phyloP scores from a whole-genome alignment of 306 rosid genomes.

The Dryas drummondii region DNA sequence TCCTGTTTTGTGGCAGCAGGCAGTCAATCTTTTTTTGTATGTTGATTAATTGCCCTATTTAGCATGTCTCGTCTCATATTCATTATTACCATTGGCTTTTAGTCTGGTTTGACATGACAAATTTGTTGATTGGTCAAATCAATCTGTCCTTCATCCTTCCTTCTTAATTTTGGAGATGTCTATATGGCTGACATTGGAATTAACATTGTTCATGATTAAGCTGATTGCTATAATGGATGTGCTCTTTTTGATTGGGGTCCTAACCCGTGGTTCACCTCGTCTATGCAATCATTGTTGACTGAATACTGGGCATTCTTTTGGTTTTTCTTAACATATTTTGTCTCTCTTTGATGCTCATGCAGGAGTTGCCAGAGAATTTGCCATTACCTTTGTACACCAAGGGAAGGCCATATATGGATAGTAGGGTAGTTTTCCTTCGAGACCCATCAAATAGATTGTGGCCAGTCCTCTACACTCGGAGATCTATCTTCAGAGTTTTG shows the following conservation, averaged over 20 bases:
- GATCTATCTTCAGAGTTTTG: conserved; percentile 15
- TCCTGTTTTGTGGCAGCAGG: conserved; percentile 40
- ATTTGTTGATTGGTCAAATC: background rate
- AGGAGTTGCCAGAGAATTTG: conserved; percentile 48
- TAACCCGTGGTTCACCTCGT: background rate
- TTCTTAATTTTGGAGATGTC: background rate
- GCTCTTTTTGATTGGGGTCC: background rate
- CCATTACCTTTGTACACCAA: background rate
- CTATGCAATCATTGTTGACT: background rate
- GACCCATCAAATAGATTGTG: conserved; percentile 46
- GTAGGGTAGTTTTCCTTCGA: conserved; percentile 40
- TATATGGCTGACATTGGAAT: no score
- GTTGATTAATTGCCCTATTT: conserved; percentile 13
- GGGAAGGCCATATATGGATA: background rate
- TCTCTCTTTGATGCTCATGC: conserved; percentile 3
- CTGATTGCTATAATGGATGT: background rate
- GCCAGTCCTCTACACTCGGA: conserved; percentile 51
- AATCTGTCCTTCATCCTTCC: no score
- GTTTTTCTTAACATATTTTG: conserved; percentile 13
- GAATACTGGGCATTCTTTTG: background rate
- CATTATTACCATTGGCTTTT: conserved; percentile 13
- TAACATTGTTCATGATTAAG: background rate
- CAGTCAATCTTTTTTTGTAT: conserved; percentile 38
- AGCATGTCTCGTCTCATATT: conserved; percentile 1
- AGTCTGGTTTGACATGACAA: no score